Evolutionary conservation across 164 flowering plant genomes (phyloP), one percentile per base, ranked within the genome.

Genomic region (Vitis riparia): DNA sequence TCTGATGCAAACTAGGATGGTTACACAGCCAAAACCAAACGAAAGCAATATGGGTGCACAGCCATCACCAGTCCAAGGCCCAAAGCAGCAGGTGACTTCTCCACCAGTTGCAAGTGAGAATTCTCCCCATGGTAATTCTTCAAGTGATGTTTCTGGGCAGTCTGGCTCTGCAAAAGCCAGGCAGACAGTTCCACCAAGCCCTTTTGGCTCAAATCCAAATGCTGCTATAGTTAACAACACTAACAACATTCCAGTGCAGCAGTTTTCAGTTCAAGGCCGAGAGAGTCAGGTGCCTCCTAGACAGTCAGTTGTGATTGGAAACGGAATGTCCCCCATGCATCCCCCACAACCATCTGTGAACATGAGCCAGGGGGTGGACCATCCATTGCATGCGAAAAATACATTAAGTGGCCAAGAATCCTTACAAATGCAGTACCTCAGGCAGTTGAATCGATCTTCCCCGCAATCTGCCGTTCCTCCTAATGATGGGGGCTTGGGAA

Each of bases 111-210:
- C 78, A 32, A 87, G 80, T 73, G 97, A 87, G 52, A 87, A 70
- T 68, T 89, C 98, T 68, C 86, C 83, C 2, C 94, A 68, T 79
- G 90, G 86, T 59, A 89, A 86, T 77, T 81, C 93, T 12, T 80
- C 87, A 16, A 87, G 87, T 77, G 97, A 95, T 68, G 78, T 83
- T n/a, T 86, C 97, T 73, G 90, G 89, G 32, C 93, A 83, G 74
- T 86, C 93, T 69, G 84, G 81, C 59, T 75, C 91, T 32, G 75
- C 75, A 13, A 95, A 88, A 81, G 77, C 84, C 13, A 82, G 88
- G 71, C 91, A 79, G 66, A 29, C 81, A n/a, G 81, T 75, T 76
- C 60, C 89, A 19, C 57, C 88, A 50, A 79, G 88, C 48, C 70
- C 85, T 3, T 86, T 87, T 80, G 76, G 84, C n/a, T 64, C 79